A percentile compares a stretch with the other conserved stretches of the same genome.
Conservation (phyloP, 345 rosid species). For the Sisymbrium altissimum region DNA sequence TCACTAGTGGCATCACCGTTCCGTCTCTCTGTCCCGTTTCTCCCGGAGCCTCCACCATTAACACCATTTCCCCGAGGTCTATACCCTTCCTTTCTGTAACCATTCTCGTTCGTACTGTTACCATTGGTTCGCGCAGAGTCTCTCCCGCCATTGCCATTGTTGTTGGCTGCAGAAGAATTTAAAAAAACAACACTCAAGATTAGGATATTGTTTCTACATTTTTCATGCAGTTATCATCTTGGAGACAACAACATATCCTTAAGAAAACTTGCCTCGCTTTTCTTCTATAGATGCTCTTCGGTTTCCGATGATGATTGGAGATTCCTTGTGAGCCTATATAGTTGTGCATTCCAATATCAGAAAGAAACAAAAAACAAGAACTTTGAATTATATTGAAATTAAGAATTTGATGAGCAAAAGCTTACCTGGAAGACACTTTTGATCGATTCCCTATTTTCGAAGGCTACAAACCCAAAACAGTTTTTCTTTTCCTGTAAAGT, state of each 20-base stretch:
- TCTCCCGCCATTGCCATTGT: constrained; percentile 31
- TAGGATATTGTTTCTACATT: background rate
- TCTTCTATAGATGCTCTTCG: constrained; percentile 61
- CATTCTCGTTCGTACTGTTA: constrained; percentile 44
- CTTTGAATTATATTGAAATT: background rate
- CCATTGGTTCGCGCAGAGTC: constrained; percentile 37
- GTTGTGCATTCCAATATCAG: background rate
- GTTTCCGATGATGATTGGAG: constrained; percentile 52
- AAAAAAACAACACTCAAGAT: background rate
- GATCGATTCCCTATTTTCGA: constrained; percentile 55
- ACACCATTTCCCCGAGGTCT: constrained; percentile 42
- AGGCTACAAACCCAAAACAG: constrained; percentile 81
- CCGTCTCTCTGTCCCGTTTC: constrained; percentile 8
- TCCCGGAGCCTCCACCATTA: constrained; percentile 39
- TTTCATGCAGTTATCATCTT: background rate
- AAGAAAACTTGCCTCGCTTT: constrained; percentile 56
- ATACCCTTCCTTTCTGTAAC: constrained; percentile 44
- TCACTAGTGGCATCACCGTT: background rate
- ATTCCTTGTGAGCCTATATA: constrained; percentile 45
- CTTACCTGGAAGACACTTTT: constrained; percentile 58
- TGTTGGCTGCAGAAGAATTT: constrained; percentile 32
- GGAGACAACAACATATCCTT: background rate
- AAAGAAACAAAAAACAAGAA: background rate
- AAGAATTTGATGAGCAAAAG: background rate
- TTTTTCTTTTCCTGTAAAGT: constrained; percentile 14